Percentiles rank a stretch among this genome's conserved stretches.
Conservation (phyloP, 2,329 filamentous ascomycete species). For the Colletotrichum chlorophyti region DNA sequence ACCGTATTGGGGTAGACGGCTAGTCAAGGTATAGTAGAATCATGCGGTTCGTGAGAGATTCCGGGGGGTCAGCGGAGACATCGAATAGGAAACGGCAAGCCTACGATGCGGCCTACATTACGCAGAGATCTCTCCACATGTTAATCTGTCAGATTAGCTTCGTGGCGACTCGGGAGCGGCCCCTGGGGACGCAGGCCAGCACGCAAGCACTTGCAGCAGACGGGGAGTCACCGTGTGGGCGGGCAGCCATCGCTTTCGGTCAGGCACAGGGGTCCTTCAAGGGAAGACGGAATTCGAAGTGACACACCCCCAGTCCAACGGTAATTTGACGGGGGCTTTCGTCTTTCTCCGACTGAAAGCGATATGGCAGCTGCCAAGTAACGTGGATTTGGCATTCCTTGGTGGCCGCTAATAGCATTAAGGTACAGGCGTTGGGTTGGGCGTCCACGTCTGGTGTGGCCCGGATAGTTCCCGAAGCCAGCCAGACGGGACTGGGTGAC, state of each 20-base stretch:
- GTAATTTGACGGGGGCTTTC: not conserved
- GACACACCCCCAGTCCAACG: not conserved
- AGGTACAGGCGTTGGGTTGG: not conserved
- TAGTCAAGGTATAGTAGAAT: too few species aligned
- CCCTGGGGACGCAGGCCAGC: conserved; percentile 6
- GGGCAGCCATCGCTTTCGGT: conserved; percentile 20
- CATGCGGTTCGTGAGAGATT: too few species aligned
- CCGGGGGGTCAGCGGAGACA: not conserved
- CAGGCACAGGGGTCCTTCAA: conserved; percentile 15
- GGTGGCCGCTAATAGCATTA: conserved; percentile 3
- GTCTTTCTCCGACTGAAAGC: not conserved
- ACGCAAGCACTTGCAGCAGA: conserved; percentile 25
- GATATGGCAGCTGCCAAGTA: conserved; percentile 17
- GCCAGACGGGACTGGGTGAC: not conserved
- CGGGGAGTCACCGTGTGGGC: conserved; percentile 13
- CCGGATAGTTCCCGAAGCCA: conserved; percentile 17
- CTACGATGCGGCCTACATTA: not conserved
- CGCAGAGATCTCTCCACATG: conserved; percentile 21
- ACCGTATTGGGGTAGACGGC: too few species aligned
- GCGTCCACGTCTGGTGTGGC: not conserved
- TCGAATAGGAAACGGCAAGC: not conserved
- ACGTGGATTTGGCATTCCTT: conserved; percentile 21
- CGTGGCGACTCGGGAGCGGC: conserved; percentile 4
- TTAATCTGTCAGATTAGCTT: conserved; percentile 24
- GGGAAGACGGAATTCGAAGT: not conserved